A percentile compares a stretch with the other conserved stretches of the same genome.
phyloP scores from a whole-genome alignment of 768 basidiomycete species.

The Gymnopilus dilepis region DNA sequence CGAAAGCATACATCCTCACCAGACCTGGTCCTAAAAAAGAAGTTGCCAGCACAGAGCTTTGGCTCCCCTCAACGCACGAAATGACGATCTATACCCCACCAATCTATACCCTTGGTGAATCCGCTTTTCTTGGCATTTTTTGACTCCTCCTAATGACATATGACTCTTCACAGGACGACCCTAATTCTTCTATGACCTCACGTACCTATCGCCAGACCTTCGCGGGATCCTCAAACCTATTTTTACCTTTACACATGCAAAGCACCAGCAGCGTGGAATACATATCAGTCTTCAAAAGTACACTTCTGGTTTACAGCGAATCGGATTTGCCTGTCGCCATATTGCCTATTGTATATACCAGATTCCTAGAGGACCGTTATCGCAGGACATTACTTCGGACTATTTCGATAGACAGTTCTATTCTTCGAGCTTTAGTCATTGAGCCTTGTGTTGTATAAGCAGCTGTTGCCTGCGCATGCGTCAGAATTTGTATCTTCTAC shows the following conservation, averaged over 20 bases:
- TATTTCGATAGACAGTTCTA: background rate
- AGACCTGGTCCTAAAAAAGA: constrained; percentile 53
- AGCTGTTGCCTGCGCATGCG: too few relatives aligned
- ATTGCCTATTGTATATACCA: background rate
- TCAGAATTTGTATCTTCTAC: too few relatives aligned
- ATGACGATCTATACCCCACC: constrained; percentile 12
- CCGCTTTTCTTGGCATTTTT: background rate
- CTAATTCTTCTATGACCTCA: constrained; percentile 6
- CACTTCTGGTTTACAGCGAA: background rate
- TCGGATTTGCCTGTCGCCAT: background rate
- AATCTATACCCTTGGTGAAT: constrained; percentile 18
- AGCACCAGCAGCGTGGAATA: background rate
- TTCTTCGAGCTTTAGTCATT: background rate
- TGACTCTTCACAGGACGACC: background rate
- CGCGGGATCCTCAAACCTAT: background rate
- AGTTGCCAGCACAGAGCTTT: constrained; percentile 20
- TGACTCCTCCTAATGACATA: constrained; percentile 6
- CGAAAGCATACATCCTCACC: constrained; percentile 58
- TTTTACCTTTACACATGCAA: constrained; percentile 1
- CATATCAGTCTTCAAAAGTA: background rate
- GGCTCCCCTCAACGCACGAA: constrained; percentile 13
- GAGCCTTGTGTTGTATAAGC: background rate
- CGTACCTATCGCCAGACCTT: background rate
- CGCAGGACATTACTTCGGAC: background rate
- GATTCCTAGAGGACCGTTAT: background rate